Evolutionary conservation across 441 rosid genomes (phyloP), one percentile per base, ranked within the genome.

Genomic region (Bocquillonia castaneifolia): DNA sequence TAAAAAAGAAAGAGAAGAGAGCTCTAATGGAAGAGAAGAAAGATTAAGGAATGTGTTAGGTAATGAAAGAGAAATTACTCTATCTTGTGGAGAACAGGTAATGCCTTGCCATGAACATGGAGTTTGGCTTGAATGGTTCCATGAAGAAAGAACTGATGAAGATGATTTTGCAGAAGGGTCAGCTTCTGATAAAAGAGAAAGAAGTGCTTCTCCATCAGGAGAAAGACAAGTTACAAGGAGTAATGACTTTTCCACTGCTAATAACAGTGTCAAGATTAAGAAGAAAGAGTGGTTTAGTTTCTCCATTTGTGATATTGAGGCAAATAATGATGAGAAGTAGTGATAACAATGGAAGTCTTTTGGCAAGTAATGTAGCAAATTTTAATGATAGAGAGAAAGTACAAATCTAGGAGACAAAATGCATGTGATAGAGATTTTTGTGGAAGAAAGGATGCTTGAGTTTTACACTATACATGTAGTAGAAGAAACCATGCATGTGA

Each of bases 71-170:
- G 97, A 93, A 59, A 86, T 93, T 4, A 93, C 97, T 80, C 86
- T 85, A 72, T 72, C 77, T 57, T 91, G 87, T 34, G 91, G 85
- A 69, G 97, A 93, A 70, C 97, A 93, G 18, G 95, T 86, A 57
- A 93, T 74, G 68, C 94, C 98, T 67, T 82, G 80, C 98, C 98
- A 93, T 36, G 91, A 85, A 83, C 98, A 93, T 52, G 98, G 97
- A 40, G 88, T 89, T 59, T 59, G 73, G 84, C 74, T 76, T 59
- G 83, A 81, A n/a, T 90, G 93, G 80, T 89, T 80, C 98, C 97
- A 93, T 32, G 98, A 83, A 34, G 91, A 81, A 64, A 91, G 85
- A 25, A 80, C 15, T 5, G 89, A 72, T 3, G 94, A 83, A 12
- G 89, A 81, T 65, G 82, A 40, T 73, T 80, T 80, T 60, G 79